Conservation (phyloP, 2,329 filamentous ascomycete genomes). For the Penicillium sp. region DNA sequence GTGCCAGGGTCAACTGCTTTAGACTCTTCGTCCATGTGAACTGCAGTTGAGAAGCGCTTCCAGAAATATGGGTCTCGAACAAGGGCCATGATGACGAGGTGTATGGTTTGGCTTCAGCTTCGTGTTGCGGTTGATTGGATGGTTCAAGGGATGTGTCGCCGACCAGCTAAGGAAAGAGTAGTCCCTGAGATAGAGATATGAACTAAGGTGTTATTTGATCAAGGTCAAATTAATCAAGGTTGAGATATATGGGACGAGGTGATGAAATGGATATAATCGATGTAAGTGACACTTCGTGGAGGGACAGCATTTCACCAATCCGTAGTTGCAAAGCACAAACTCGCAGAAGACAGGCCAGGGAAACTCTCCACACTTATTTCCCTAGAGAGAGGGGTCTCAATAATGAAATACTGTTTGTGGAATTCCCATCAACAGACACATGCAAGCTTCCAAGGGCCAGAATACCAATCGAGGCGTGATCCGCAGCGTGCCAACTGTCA, state of each 20-base stretch:
- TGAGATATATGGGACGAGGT: not conserved
- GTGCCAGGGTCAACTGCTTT: slow-evolving; percentile 19
- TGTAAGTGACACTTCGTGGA: not conserved
- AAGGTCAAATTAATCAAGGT: not conserved
- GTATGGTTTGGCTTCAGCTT: not conserved
- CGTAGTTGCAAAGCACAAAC: not conserved
- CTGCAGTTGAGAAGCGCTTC: slow-evolving; percentile 59
- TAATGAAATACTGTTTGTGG: slow-evolving; percentile 12
- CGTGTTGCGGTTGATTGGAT: not conserved
- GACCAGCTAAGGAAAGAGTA: not conserved
- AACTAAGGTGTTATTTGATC: too few relatives aligned
- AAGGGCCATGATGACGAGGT: slow-evolving; percentile 44
- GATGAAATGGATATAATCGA: not conserved
- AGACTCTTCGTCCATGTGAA: slow-evolving; percentile 55
- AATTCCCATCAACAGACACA: slow-evolving; percentile 7
- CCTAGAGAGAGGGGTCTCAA: not conserved
- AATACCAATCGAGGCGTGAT: not conserved
- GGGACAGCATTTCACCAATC: not conserved
- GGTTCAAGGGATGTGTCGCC: slow-evolving; percentile 1
- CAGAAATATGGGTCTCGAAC: slow-evolving; percentile 60
- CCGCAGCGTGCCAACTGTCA: not conserved
- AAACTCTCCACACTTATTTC: slow-evolving; percentile 14
- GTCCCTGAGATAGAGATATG: not conserved
- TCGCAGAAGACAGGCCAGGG: slow-evolving; percentile 3
- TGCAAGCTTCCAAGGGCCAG: not conserved